These are phyloP conservation scores for Recurvomyces mirabilis DNA, from an alignment of 495 filamentous ascomycete species.

Conservation along the genomic window DNA sequence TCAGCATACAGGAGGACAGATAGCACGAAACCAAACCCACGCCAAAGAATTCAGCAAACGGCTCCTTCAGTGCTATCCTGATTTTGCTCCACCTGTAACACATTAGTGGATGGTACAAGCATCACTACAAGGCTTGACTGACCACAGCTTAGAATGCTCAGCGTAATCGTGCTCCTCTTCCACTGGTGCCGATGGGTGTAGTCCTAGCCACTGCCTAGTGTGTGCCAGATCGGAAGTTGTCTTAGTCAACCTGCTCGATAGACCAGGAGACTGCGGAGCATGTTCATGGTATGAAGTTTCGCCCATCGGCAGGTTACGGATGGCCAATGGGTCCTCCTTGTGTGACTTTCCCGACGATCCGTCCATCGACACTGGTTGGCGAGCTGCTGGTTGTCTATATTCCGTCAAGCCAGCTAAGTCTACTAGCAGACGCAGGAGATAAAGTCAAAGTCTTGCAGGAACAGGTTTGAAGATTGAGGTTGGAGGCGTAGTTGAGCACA, in stretches of 20 bases:
- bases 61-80: conserved; percentile 38
- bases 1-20: background rate
- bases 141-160: conserved; percentile 22
- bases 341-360: no score
- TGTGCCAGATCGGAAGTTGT: conserved; percentile 8
- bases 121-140: no score
- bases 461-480: no score
- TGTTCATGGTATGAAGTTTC: conserved; percentile 3
- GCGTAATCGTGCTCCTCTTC: conserved; percentile 18
- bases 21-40: conserved; percentile 17
- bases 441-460: no score
- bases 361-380: no score
- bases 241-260: conserved; percentile 1
- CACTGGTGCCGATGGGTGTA: conserved; percentile 18
- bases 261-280: background rate
- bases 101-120: no score
- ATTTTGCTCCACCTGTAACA: conserved; percentile 43
- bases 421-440: no score
- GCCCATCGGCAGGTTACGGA: conserved; percentile 4
- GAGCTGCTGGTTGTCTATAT: no score
- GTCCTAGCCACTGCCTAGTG: conserved; percentile 12
- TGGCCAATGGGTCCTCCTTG: conserved; percentile 8
- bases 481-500: no score
- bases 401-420: no score
- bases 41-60: conserved; percentile 54